Evolutionary conservation across 305 asterid species (phyloP).

Genomic region (Solanum hybrid): DNA sequence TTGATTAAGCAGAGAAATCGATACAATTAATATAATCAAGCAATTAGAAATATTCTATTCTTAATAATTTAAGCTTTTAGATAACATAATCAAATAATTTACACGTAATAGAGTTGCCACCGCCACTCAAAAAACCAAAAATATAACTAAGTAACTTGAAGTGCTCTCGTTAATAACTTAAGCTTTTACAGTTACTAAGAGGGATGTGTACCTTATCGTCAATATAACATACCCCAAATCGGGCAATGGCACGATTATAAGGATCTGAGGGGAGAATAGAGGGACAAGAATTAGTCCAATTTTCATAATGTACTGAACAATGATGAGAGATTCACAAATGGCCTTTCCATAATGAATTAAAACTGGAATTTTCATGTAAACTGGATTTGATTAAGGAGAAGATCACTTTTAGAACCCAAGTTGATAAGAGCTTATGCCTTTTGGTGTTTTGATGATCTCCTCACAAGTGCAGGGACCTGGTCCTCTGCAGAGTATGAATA

Average conservation of each 20-base stretch:
- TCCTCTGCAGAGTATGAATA: too few species aligned
- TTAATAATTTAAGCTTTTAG: neutral
- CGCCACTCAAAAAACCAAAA: neutral
- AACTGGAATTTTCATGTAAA: conserved; percentile 44
- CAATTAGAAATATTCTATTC: neutral
- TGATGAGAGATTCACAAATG: conserved; percentile 31
- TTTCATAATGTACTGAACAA: conserved; percentile 34
- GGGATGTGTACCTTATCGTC: conserved; percentile 9
- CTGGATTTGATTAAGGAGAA: conserved; percentile 40
- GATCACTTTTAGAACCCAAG: conserved; percentile 22
- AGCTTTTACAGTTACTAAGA: neutral
- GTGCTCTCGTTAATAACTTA: neutral
- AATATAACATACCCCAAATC: conserved; percentile 18
- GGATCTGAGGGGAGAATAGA: conserved; percentile 15
- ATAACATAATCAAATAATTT: neutral
- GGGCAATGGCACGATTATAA: conserved; percentile 6
- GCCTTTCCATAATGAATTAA: conserved; percentile 25
- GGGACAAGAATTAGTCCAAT: conserved; percentile 20
- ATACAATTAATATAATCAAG: neutral
- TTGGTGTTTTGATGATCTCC: too few species aligned
- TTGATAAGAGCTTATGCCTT: too few species aligned
- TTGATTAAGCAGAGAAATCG: neutral
- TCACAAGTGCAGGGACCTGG: too few species aligned
- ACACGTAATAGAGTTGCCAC: neutral
- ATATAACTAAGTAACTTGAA: neutral